Percentiles rank a stretch among this genome's conserved stretches.
These are phyloP conservation scores for Perilla frutescens DNA, from an alignment of 257 asterid species.

Conservation along the genomic window DNA sequence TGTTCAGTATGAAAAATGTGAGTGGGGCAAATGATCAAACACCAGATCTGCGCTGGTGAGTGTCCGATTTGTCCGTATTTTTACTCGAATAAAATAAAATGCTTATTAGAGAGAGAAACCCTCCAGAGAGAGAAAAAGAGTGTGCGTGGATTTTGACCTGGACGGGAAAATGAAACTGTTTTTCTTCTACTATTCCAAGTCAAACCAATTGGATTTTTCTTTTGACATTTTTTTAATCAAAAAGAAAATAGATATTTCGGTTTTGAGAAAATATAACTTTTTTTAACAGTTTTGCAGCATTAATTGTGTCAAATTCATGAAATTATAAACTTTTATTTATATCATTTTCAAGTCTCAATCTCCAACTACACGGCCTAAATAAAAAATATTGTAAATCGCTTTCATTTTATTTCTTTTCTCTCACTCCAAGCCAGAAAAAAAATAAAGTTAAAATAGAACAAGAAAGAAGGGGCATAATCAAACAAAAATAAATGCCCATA, in stretches of 20 bases:
- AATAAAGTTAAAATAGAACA: background rate
- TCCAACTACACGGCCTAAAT: background rate
- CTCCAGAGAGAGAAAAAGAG: constrained; percentile 14
- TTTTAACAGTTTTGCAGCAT: background rate
- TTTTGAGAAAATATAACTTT: background rate
- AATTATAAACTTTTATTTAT: background rate
- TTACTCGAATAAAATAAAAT: constrained; percentile 27
- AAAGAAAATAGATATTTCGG: background rate
- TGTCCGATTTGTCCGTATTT: constrained; percentile 21
- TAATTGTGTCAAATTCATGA: background rate
- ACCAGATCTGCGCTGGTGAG: constrained; percentile 48
- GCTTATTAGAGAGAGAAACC: no score
- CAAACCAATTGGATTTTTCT: background rate
- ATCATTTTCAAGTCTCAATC: background rate
- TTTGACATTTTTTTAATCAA: background rate
- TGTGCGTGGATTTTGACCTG: constrained; percentile 6
- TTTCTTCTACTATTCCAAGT: constrained; percentile 13
- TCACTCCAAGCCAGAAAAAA: constrained; percentile 12
- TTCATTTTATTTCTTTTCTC: constrained; percentile 11
- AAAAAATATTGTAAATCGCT: background rate
- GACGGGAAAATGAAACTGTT: background rate
- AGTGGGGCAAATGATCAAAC: constrained; percentile 49
- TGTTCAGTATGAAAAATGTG: constrained; percentile 27
- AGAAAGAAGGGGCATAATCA: background rate
- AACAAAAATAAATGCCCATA: constrained; percentile 5